Evolutionary conservation across 768 basidiomycete genomes (phyloP), one percentile per base, ranked within the genome.

Genomic region (Pleurotus tuber-regium): DNA sequence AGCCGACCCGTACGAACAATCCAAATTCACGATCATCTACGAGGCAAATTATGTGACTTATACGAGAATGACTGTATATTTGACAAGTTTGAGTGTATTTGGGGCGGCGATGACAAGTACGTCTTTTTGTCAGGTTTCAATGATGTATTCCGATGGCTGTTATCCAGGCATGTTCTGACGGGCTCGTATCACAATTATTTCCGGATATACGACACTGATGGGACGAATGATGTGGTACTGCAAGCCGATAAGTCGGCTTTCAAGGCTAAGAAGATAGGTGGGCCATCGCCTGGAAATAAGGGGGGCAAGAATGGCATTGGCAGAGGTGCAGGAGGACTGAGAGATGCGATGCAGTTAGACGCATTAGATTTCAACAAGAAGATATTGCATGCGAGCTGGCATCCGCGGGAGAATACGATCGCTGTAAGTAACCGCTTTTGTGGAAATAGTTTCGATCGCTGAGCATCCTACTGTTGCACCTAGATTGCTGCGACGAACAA

Each of bases 1-100:
- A 86, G 84, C 57, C 83, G 88, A 61, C 97, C 97, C 11, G 73
- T 99, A 54, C 96, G 97, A 75, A 98, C 94, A 10, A 98, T 99
- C 67, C 89, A 93, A 47, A 98, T 99, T 62, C 97, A 99, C 64
- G 97, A 99, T 61, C 96, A 98, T 69, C 78, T 99, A 39, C 86
- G 96, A 47, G 91, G 92, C 50, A 99, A 98, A 69, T 84, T 99
- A 6, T 99, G 97, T 68, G 97, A 99, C 68, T 71, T 98, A 56
- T 99, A 99, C 65, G 97, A 99, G 76, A 99, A 98, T 62, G 97
- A 99, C 64, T 98, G 97, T 71, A 99, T 99, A 63, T 99, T 98
- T 67, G 97, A 99, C 78, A 98, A 98, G 71, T 99, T 98, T 60
- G 97, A 99, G 72, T 98, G 97, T 67, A 88, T 92, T 18, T 99